Evolutionary conservation across 257 asterid species (phyloP).

Genomic region (Solanum virginianum): DNA sequence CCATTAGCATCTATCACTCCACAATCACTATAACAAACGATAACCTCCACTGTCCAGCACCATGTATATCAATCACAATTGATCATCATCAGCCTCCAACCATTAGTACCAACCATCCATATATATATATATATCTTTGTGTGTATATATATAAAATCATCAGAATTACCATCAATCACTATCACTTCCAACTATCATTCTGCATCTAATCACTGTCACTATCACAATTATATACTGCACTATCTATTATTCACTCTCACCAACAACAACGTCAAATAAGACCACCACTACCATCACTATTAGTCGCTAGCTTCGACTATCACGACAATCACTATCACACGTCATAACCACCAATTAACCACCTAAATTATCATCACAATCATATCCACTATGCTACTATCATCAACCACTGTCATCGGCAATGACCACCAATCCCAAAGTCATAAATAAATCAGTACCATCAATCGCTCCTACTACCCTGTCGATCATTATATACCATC

Average conservation of each 20-base stretch:
- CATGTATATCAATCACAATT: neutral
- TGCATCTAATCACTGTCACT: neutral
- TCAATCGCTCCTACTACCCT: neutral
- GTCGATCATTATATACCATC: neutral
- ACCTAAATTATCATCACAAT: neutral
- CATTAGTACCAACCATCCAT: neutral
- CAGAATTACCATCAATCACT: neutral
- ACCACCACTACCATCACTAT: neutral
- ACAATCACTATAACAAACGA: neutral
- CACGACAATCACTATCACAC: neutral
- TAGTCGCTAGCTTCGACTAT: neutral
- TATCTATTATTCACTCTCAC: neutral
- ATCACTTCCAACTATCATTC: neutral
- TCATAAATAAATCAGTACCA: neutral
- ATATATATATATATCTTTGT: no score
- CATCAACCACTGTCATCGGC: neutral
- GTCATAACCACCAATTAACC: neutral
- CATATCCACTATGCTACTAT: no score
- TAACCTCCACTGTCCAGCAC: neutral
- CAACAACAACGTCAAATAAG: neutral
- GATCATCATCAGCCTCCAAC: neutral
- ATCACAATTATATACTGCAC: neutral
- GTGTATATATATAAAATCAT: no score
- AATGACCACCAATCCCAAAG: neutral
- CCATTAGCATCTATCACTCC: neutral